Conservation (phyloP, 2,329 filamentous ascomycete genomes). For the Anthostomella pinea region DNA sequence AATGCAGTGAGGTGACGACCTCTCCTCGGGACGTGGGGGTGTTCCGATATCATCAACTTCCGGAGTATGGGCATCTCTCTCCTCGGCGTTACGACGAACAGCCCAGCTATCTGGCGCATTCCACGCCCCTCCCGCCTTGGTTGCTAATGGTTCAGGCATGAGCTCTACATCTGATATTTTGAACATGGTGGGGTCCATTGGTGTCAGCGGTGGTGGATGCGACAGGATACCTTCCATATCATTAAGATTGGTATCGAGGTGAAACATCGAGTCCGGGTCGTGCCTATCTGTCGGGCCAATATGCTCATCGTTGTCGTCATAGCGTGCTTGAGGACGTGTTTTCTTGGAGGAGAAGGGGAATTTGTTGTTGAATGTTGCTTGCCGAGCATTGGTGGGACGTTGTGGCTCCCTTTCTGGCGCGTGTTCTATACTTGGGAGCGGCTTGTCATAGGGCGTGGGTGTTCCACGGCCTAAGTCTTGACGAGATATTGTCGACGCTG, state of each 20-base stretch:
- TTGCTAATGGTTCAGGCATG: constrained; percentile 19
- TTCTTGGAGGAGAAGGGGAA: constrained; percentile 63
- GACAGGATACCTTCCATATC: constrained; percentile 91
- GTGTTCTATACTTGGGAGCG: constrained; percentile 28
- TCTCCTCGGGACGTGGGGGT: constrained; percentile 69
- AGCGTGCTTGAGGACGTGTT: constrained; percentile 41
- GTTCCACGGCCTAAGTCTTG: constrained; percentile 43
- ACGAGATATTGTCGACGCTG: constrained; percentile 48
- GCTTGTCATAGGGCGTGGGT: constrained; percentile 37
- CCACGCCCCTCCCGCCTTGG: constrained; percentile 62
- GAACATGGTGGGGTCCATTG: constrained; percentile 59
- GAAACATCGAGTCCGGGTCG: constrained; percentile 62
- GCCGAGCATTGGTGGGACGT: constrained; percentile 34
- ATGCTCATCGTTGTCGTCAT: constrained; percentile 56
- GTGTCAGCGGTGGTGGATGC: constrained; percentile 66
- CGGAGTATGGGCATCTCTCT: constrained; percentile 52
- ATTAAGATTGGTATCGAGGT: constrained; percentile 81
- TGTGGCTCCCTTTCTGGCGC: constrained; percentile 17
- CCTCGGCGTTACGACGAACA: constrained; percentile 71
- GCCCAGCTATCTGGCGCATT: constrained; percentile 97
- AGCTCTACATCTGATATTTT: constrained; percentile 23
- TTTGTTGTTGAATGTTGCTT: constrained; percentile 59
- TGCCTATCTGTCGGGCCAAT: constrained; percentile 60
- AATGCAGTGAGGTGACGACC: constrained; percentile 79
- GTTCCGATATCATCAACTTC: constrained; percentile 69